Evolutionary conservation across 257 asterid genomes (phyloP).

Genomic region (Solanum sejunctum): DNA sequence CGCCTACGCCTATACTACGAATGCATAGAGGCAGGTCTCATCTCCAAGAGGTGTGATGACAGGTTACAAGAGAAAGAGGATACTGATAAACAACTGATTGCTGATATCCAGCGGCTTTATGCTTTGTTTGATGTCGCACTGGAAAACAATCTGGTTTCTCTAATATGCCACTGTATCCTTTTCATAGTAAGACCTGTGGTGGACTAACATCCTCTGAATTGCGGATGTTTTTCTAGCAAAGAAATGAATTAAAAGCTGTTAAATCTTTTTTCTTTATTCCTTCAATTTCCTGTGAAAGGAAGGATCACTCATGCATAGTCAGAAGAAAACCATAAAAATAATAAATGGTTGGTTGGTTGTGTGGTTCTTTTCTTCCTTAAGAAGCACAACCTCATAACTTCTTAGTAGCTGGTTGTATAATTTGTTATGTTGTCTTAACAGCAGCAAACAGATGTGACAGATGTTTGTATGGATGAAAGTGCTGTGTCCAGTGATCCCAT

Average conservation of each 20-base stretch:
- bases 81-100: slow-evolving; percentile 38
- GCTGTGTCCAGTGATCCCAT: slow-evolving; percentile 97
- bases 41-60: slow-evolving; percentile 72
- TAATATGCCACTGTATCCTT: slow-evolving; percentile 95
- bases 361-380: not conserved
- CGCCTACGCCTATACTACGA: slow-evolving; percentile 81
- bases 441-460: slow-evolving; percentile 60
- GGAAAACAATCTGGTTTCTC: slow-evolving; percentile 77
- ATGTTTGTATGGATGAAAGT: slow-evolving; percentile 97
- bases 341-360: not conserved
- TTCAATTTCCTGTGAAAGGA: not conserved
- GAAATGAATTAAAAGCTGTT: not conserved
- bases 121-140: slow-evolving; percentile 75
- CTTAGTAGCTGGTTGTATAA: not conserved
- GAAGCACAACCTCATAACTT: not conserved
- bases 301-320: not conserved
- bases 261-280: not conserved
- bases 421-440: slow-evolving; percentile 34
- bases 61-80: slow-evolving; percentile 57
- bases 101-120: slow-evolving; percentile 75
- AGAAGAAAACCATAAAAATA: not conserved
- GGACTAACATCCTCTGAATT: not conserved
- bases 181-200: not conserved
- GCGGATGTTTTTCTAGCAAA: not conserved
- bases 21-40: slow-evolving; percentile 81